Percentiles rank a stretch among this genome's conserved stretches.
Conservation (phyloP, 1,139 yeast genomes). For the Candida sp. region DNA sequence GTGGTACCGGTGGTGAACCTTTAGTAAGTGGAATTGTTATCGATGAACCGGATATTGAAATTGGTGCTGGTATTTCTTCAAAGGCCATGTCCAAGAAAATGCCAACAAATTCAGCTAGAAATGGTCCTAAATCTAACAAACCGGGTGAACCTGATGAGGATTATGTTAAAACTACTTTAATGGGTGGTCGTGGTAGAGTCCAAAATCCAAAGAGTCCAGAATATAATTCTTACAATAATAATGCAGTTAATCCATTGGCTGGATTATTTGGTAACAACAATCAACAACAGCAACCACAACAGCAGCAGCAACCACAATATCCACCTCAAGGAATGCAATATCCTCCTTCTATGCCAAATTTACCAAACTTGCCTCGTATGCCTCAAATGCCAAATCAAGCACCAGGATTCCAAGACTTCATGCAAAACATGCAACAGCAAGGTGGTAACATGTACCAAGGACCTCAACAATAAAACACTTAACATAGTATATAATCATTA, state of each 20-base stretch:
- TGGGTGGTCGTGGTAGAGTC: conserved; percentile 15
- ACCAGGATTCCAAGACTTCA: conserved; percentile 10
- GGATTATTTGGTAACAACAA: conserved; percentile 38
- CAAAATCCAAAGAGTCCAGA: conserved; percentile 31
- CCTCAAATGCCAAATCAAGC: conserved; percentile 4
- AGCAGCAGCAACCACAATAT: conserved; percentile 10
- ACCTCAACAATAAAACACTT: conserved; percentile 3
- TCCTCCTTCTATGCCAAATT: conserved; percentile 8
- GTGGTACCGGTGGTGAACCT: conserved; percentile 95
- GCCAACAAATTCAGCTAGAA: conserved; percentile 85
- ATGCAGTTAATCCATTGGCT: conserved; percentile 48
- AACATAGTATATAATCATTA: conserved; percentile 3
- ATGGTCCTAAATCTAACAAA: conserved; percentile 79
- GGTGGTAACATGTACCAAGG: not conserved
- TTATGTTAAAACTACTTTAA: conserved; percentile 35
- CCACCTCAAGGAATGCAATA: conserved; percentile 10
- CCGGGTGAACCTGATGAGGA: conserved; percentile 58
- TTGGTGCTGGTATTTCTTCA: conserved; percentile 91
- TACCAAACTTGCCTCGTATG: not conserved
- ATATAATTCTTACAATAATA: conserved; percentile 31
- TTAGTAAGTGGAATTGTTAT: conserved; percentile 76
- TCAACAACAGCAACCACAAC: conserved; percentile 12
- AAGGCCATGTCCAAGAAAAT: conserved; percentile 86
- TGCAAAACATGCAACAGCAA: conserved; percentile 16
- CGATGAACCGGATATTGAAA: conserved; percentile 97